Percentiles rank a stretch among this genome's conserved stretches.
These are phyloP conservation scores for Candida incommunis DNA, from an alignment of 805 yeast genomes.

Conservation along the genomic window DNA sequence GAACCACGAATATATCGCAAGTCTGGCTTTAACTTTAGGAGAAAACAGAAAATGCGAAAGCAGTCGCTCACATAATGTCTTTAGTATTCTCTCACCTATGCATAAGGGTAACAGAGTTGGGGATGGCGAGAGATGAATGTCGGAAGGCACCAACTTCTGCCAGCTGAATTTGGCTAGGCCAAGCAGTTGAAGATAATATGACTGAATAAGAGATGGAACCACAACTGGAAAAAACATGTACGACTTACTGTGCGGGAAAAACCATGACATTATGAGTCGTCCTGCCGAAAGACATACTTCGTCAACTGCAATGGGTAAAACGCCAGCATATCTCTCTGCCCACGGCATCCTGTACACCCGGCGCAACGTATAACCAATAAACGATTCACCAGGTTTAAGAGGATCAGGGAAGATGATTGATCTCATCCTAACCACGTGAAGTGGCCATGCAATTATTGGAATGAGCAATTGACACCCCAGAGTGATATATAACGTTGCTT, in stretches of 20 bases:
- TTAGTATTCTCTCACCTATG: background rate
- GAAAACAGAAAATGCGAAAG: background rate
- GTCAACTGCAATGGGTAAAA: background rate
- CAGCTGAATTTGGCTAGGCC: background rate
- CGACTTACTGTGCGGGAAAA: background rate
- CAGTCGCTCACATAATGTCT: background rate
- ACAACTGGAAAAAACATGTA: background rate
- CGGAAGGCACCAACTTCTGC: background rate
- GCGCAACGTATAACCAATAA: background rate
- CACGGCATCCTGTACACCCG: background rate
- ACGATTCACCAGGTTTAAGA: background rate
- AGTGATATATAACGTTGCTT: background rate
- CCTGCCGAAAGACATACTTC: background rate
- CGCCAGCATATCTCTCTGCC: background rate
- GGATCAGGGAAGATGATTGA: background rate
- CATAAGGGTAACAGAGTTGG: background rate
- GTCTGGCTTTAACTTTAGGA: background rate
- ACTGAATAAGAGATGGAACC: background rate
- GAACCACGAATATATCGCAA: background rate
- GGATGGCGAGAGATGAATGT: background rate
- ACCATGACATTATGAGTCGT: background rate
- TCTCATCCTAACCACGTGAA: background rate
- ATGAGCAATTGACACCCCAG: background rate
- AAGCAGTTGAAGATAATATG: background rate
- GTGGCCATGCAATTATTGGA: background rate